Base-by-base conservation (phyloP, 441 rosid species). In the Erodium moschatum region DNA sequence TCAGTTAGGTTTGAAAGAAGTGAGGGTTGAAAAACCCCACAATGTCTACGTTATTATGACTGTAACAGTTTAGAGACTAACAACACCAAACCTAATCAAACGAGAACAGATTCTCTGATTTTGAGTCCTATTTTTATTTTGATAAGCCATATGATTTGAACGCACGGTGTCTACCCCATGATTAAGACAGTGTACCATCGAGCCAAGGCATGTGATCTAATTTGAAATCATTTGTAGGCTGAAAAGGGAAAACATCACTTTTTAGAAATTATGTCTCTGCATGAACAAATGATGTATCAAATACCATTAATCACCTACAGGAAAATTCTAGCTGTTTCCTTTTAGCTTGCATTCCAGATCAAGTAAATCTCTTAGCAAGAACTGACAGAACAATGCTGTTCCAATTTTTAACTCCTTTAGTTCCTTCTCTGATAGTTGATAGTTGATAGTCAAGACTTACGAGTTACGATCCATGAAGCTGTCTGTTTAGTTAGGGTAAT, bases 321-420 rank as follows among this genome's bases (percentile, higher is more conserved):
- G 7, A 40, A 40, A 40, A 6, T 46, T 50, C 61, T 54, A 15
- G 20, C 16, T n/a, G 18, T 54, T 54, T 16, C 8, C 5, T 16
- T 54, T 54, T 54, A 54, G 61, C 20, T 54, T 54, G 61, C 61
- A 54, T 54, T 15, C 61, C 61, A 54, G 9, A 15, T 54, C 21
- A 54, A 54, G 21, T 18, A 15, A 54, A 46, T 46, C 52, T 11
- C 1, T 46, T 3, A 46, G n/a, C 52, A 46, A 46, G 0, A 0
- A 24, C 27, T 24, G 27, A 24, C 27, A 24, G 27, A 24, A 24
- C 18, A 50, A 15, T 13, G 0, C 56, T 50, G n/a, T 13, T 50
- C 9, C 7, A 38, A 38, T 7, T 24, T 1, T 38, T 50, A 50
- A 5, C n/a, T 13, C 56, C 2, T 13, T 13, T 50, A n/a, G 56